phyloP scores from a whole-genome alignment of 176 grass and related monocot species.

The Luzula sylvatica region DNA sequence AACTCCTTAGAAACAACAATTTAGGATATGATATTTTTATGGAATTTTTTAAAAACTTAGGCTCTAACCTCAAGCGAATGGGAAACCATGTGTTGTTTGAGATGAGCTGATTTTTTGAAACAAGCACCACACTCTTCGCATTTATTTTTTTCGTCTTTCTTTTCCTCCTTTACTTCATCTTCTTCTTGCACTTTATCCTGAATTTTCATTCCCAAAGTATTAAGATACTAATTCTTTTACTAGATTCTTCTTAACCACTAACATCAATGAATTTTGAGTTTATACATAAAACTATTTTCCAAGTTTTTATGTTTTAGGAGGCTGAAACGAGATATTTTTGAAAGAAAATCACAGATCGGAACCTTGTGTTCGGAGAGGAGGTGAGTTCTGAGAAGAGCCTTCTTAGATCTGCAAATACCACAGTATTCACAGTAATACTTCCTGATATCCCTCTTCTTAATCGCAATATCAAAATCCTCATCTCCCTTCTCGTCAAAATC shows the following conservation, averaged over 20 bases:
- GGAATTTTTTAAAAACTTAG: background rate
- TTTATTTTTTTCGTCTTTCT: conserved; percentile 14
- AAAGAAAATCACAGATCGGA: too few relatives aligned
- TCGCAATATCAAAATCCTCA: too few relatives aligned
- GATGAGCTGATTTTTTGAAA: conserved; percentile 14
- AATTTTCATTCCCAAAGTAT: background rate
- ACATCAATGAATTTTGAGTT: too few relatives aligned
- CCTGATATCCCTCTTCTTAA: background rate
- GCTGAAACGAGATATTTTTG: too few relatives aligned
- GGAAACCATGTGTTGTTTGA: conserved; percentile 15
- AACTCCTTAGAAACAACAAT: too few relatives aligned
- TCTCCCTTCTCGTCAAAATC: background rate
- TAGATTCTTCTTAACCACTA: too few relatives aligned
- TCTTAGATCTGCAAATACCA: conserved; percentile 10
- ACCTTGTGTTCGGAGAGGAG: background rate
- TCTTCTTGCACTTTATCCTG: background rate
- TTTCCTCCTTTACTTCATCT: conserved; percentile 8
- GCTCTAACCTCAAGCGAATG: conserved; percentile 1
- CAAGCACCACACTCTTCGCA: conserved; percentile 16
- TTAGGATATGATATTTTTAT: too few relatives aligned
- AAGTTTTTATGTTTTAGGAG: too few relatives aligned
- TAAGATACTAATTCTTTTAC: too few relatives aligned
- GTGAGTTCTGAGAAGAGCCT: conserved; percentile 1
- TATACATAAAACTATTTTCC: too few relatives aligned
- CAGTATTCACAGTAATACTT: conserved; percentile 9